phyloP scores from a whole-genome alignment of 352 stramenopile species.

The Chrysophaeum taylorii region DNA sequence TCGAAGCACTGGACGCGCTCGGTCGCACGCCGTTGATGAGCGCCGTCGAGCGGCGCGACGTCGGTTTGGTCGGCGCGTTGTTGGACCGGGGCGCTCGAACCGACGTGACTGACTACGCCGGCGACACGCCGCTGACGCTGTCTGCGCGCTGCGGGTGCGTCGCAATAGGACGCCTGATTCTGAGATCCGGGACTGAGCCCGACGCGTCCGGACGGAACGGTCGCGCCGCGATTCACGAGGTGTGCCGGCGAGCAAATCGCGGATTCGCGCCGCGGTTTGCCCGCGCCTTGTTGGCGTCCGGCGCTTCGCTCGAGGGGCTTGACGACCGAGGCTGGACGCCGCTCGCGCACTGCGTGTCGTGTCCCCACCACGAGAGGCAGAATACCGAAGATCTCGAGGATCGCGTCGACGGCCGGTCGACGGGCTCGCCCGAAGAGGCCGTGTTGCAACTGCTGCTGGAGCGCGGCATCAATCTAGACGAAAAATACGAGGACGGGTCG shows the following conservation, averaged over 20 bases:
- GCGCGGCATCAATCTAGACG: background rate
- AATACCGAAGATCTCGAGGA: background rate
- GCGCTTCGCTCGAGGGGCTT: background rate
- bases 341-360: background rate
- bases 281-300: background rate
- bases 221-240: background rate
- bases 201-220: background rate
- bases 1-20: background rate
- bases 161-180: background rate
- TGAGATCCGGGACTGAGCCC: background rate
- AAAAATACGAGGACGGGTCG: background rate
- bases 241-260: background rate
- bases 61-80: background rate
- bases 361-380: background rate
- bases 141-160: background rate
- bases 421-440: background rate
- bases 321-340: background rate
- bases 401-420: background rate
- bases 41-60: background rate
- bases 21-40: conserved; percentile 1
- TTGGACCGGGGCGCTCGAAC: background rate
- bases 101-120: background rate
- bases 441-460: background rate
- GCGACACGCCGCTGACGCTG: background rate
- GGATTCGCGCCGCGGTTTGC: background rate